Percentiles rank a stretch among this genome's conserved stretches.
These are phyloP conservation scores for Carpinus viminea DNA, from an alignment of 306 rosid genomes.

Conservation along the genomic window DNA sequence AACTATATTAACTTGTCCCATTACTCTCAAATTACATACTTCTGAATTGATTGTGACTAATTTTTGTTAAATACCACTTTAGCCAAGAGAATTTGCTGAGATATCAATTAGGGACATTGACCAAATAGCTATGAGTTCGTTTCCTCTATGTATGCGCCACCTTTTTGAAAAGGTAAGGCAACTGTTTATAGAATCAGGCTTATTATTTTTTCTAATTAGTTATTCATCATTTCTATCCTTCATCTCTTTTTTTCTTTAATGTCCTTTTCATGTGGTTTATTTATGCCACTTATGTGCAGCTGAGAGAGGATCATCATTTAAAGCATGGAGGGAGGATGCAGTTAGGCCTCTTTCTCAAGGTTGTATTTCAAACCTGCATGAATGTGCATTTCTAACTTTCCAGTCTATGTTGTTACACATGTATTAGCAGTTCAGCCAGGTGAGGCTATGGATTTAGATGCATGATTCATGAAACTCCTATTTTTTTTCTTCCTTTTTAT, in stretches of 20 bases:
- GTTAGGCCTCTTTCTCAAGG: conserved; percentile 97
- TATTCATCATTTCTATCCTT: conserved; percentile 12
- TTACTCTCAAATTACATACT: conserved; percentile 2
- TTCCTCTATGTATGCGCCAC: conserved; percentile 96
- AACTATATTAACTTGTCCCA: conserved; percentile 9
- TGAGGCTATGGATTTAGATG: neutral
- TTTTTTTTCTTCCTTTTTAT: no score
- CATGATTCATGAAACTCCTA: neutral
- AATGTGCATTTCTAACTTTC: conserved; percentile 11
- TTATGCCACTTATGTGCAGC: conserved; percentile 47
- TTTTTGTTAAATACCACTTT: conserved; percentile 35
- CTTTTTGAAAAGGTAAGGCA: conserved; percentile 81
- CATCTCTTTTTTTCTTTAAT: neutral
- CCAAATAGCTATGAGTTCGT: conserved; percentile 78
- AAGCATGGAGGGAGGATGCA: conserved; percentile 99
- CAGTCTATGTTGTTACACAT: neutral
- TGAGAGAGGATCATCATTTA: conserved; percentile 96
- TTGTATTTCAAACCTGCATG: conserved; percentile 25
- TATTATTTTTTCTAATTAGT: conserved; percentile 17
- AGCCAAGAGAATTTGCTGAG: conserved; percentile 75
- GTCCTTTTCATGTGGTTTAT: conserved; percentile 19
- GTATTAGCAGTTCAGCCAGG: neutral
- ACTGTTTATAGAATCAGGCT: conserved; percentile 16
- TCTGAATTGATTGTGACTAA: conserved; percentile 26
- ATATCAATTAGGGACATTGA: conserved; percentile 78